Evolutionary conservation across 192 early-diverging fungal species (phyloP), one percentile per base, ranked within the genome.

Genomic region (Coemansia sp.): DNA sequence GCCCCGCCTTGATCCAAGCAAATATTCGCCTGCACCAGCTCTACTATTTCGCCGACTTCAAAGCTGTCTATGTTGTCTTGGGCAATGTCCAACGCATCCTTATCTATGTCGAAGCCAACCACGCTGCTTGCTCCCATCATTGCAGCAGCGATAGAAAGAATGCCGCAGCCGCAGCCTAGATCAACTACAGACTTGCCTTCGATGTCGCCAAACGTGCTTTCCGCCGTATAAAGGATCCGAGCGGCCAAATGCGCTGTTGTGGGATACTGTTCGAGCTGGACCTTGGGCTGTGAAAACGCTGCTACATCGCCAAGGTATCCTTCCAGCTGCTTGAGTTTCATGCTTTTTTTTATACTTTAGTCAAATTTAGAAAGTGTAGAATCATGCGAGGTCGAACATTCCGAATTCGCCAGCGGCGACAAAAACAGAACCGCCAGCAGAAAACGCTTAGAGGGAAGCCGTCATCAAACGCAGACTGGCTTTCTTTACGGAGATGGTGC

Each of bases 101-200:
- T 63, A 57, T 91, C 89, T 46, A 91, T 86, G 49, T 91, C 89
- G 51, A 88, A 73, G 5, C 83, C 87, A 11, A 64, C 21, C 17
- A 71, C 69, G 56, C 67, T 74, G 49, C 66, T 67, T 37, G 86
- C 81, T 21, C 82, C 84, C 43, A 88, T 64, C 53, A 85, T 79
- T 36, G 65, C 63, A 5, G 86, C 75, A 3, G 79, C 86, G 28
- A 86, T 76, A n/a, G 83, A 83, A 7, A 91, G 69, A 58, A 91
- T 83, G 20, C 87, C 89, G 64, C 89, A 89, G 0, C 89, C 89
- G 62, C 85, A 86, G 12, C 89, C 89, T 50, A 91, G 83, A 57
- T 91, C 89, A 10, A 83, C 85, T 0, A 91, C 82, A 0, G 81
- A 69, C 65, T 83, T 84, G 56, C 80, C 82, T 36, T 83, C 82